These are phyloP conservation scores for Aureobasidium leucospermi DNA, from an alignment of 2,329 filamentous ascomycete genomes.

Conservation along the genomic window DNA sequence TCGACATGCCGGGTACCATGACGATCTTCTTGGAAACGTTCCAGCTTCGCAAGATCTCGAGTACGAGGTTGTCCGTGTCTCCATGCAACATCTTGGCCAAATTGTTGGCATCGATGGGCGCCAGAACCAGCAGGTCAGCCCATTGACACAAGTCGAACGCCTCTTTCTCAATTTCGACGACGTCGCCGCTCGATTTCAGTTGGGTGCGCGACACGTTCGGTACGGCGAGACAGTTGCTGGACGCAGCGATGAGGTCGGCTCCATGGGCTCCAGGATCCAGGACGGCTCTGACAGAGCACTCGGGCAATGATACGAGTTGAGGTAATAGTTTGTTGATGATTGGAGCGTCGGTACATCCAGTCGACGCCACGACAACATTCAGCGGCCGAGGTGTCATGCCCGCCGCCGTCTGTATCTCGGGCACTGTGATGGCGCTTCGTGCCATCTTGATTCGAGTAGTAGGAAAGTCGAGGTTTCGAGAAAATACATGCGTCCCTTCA, in stretches of 20 bases:
- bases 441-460: not conserved
- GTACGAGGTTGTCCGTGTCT: slow-evolving; percentile 69
- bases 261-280: slow-evolving; percentile 27
- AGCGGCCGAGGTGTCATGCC: slow-evolving; percentile 18
- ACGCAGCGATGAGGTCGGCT: slow-evolving; percentile 27
- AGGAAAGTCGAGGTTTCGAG: not conserved
- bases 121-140: slow-evolving; percentile 79
- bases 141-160: slow-evolving; percentile 69
- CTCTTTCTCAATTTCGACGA: slow-evolving; percentile 29
- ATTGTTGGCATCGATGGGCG: slow-evolving; percentile 76
- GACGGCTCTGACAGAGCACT: slow-evolving; percentile 28
- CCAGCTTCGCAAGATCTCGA: slow-evolving; percentile 80
- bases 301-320: slow-evolving; percentile 24
- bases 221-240: slow-evolving; percentile 25
- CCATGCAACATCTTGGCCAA: slow-evolving; percentile 84
- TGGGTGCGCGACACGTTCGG: slow-evolving; percentile 23
- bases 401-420: slow-evolving; percentile 8
- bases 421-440: slow-evolving; percentile 11
- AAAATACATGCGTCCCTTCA: not conserved
- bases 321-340: slow-evolving; percentile 28
- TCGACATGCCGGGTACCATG: slow-evolving; percentile 82
- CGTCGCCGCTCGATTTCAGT: slow-evolving; percentile 18
- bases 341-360: slow-evolving; percentile 25
- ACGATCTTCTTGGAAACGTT: slow-evolving; percentile 78
- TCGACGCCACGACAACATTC: slow-evolving; percentile 30